Conservation (phyloP, 2,329 filamentous ascomycete genomes). For the Neofusicoccum sp. region DNA sequence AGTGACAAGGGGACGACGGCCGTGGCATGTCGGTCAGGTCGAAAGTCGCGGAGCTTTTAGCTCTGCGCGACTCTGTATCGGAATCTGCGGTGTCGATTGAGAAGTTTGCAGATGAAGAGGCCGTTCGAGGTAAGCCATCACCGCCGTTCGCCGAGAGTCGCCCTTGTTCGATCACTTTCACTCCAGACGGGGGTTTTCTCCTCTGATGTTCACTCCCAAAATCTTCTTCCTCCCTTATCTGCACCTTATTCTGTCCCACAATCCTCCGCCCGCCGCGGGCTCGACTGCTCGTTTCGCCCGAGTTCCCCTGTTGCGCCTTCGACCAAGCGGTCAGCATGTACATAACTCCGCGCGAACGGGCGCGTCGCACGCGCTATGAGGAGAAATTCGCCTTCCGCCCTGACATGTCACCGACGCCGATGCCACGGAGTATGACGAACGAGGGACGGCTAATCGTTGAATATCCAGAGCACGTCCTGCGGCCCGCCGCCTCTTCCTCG, state of each 20-base stretch:
- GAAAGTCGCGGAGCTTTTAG: slow-evolving; percentile 42
- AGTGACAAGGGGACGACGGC: slow-evolving; percentile 4
- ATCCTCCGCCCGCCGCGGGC: neutral
- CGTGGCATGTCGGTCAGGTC: slow-evolving; percentile 35
- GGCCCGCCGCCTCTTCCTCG: slow-evolving; percentile 39
- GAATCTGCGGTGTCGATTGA: slow-evolving; percentile 43
- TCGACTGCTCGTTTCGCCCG: neutral
- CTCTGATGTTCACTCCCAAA: neutral
- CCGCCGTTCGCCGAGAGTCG: neutral
- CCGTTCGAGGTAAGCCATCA: slow-evolving; percentile 39
- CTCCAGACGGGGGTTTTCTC: neutral
- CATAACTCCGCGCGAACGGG: neutral
- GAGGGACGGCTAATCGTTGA: neutral
- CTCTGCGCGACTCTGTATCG: slow-evolving; percentile 40
- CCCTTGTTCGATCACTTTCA: neutral
- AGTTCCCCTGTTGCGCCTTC: neutral
- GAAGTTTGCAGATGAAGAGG: slow-evolving; percentile 42
- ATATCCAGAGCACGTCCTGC: slow-evolving; percentile 38
- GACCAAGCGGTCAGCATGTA: neutral
- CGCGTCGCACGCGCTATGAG: neutral
- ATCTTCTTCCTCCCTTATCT: neutral
- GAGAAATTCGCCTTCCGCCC: neutral
- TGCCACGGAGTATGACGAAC: neutral
- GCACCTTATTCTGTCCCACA: neutral
- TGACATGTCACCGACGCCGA: neutral